Evolutionary conservation across 2,329 filamentous ascomycete genomes (phyloP), one percentile per base, ranked within the genome.

Genomic region (Onygenales sp.): DNA sequence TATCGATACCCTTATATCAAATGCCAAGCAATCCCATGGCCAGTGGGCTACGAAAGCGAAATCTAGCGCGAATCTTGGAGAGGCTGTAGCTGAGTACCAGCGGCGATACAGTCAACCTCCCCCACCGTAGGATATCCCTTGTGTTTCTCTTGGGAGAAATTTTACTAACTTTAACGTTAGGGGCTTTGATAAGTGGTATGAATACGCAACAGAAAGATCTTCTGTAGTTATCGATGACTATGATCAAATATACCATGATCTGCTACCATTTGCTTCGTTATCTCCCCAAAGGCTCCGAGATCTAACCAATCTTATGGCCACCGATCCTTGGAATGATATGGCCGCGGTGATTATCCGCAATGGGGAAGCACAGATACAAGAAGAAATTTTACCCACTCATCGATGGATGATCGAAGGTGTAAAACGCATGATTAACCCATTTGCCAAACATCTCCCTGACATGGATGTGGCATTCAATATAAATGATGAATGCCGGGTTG

Each of bases 391-490:
- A 51, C 75, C 75, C 1, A 79, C 79, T 3, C 78, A 83, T 64
- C 70, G 72, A 14, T 82, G 79, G 79, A 80, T 82, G 76, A 69
- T 83, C 7, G 73, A 78, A 35, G 79, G 78, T 27, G 70, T 78
- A 1, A 68, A 74, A 1, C 61, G 69, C 6, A 79, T 84, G 70
- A 78, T 84, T 35, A 69, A 73, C 38, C 70, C 73, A 1, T 82
- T 83, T 58, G 71, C 72, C 1, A 62, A 78, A 53, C 71, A 74
- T 58, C 70, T 84, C 33, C 81, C 81, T 0, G 80, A 84, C 55
- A 84, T 84, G 81, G 80, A 83, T 60, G 64, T 84, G 39, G 79
- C 77, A 0, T 78, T 84, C 66, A 84, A 84, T 56, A 61, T 83
- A n/a, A 81, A 83, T 55, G 79, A 83, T 57, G 79, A 83, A 59